Percentiles rank a stretch among this genome's conserved stretches.
These are phyloP conservation scores for Phialophora tarda DNA, from an alignment of 2,329 filamentous ascomycete genomes.

Conservation along the genomic window DNA sequence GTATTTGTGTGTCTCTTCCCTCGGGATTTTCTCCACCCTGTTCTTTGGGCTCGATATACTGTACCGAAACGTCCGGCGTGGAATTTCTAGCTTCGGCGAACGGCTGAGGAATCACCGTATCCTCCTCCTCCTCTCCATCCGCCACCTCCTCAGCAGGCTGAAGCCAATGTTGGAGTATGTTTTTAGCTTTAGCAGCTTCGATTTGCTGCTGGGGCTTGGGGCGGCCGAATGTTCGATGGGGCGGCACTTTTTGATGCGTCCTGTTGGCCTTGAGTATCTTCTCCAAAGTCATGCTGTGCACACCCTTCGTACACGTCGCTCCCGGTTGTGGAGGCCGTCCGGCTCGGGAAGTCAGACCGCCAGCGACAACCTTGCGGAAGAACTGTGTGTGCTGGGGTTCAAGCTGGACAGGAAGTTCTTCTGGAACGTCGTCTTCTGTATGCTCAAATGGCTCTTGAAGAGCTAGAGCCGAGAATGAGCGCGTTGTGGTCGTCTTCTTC, in stretches of 20 bases:
- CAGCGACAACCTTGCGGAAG: neutral
- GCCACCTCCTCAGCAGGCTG: neutral
- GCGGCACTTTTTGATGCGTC: neutral
- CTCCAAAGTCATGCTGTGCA: constrained; percentile 4
- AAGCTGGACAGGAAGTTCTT: neutral
- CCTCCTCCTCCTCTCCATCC: neutral
- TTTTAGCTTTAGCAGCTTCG: constrained; percentile 2
- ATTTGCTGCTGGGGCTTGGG: constrained; percentile 3
- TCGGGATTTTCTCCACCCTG: neutral
- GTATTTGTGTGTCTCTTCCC: neutral
- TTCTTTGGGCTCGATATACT: neutral
- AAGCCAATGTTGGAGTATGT: constrained; percentile 4
- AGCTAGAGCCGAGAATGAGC: constrained; percentile 25
- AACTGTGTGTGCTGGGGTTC: neutral
- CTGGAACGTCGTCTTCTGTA: neutral
- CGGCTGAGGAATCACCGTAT: neutral
- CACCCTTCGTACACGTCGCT: neutral
- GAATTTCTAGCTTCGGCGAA: neutral
- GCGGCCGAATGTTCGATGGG: neutral
- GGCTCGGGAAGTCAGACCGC: neutral
- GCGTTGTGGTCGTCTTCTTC: constrained; percentile 23
- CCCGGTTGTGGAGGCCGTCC: neutral
- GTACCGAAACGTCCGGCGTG: neutral
- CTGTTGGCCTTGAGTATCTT: neutral
- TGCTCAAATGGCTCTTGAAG: constrained; percentile 9